phyloP scores from a whole-genome alignment of 2,329 filamentous ascomycete genomes.

The Cordyceps pruinosa region DNA sequence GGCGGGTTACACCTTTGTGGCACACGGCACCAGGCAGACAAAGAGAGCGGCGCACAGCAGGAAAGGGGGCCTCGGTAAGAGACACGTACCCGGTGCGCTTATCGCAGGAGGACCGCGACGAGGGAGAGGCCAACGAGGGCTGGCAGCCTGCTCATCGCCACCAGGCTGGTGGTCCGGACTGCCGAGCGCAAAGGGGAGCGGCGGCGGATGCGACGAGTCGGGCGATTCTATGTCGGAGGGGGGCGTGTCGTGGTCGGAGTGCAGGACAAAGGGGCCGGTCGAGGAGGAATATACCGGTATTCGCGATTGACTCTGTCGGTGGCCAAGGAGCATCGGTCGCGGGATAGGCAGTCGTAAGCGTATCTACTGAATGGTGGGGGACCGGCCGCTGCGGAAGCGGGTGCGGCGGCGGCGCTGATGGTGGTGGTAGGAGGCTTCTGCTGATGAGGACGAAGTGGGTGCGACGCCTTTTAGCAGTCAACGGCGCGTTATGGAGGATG shows the following conservation, averaged over 20 bases:
- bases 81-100: constrained; percentile 31
- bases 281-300: constrained; percentile 46
- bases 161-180: constrained; percentile 12
- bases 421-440: not conserved
- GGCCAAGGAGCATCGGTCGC: constrained; percentile 11
- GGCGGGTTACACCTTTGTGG: not conserved
- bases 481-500: not conserved
- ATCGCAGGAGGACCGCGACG: constrained; percentile 43
- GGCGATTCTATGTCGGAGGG: constrained; percentile 22
- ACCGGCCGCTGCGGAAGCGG: constrained; percentile 15
- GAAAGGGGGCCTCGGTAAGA: not conserved
- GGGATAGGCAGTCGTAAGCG: constrained; percentile 6
- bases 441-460: not conserved
- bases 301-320: constrained; percentile 26
- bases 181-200: not conserved
- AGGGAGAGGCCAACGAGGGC: constrained; percentile 36
- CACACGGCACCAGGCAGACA: not conserved
- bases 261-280: constrained; percentile 47
- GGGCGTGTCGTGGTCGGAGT: constrained; percentile 31
- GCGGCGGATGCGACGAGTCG: constrained; percentile 11
- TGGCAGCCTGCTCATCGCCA: constrained; percentile 34
- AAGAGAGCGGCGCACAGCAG: not conserved
- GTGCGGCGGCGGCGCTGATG: not conserved
- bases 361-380: not conserved
- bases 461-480: not conserved